Evolutionary conservation across 768 basidiomycete genomes (phyloP).

Genomic region (Cystofilobasidium macerans): DNA sequence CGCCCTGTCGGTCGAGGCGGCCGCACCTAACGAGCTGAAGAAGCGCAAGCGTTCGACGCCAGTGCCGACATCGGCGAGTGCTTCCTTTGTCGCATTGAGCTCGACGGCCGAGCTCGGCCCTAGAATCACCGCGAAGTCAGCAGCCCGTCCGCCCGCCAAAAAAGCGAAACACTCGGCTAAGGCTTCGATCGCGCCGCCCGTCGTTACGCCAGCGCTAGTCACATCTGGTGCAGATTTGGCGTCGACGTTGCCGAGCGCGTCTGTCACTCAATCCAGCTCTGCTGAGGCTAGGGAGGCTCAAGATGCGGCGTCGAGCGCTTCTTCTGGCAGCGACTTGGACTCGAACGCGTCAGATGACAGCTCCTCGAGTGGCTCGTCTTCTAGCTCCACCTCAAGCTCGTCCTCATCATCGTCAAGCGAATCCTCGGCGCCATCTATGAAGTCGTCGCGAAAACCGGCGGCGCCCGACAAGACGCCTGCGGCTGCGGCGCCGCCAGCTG

Average conservation of each 20-base stretch:
- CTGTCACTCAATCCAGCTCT: no score
- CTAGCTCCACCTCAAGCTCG: background rate
- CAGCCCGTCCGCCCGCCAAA: background rate
- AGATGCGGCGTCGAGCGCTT: background rate
- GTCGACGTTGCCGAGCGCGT: no score
- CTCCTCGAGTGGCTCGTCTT: background rate
- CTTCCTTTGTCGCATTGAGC: background rate
- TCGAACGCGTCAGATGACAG: background rate
- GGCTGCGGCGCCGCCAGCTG: background rate
- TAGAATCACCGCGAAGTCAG: no score
- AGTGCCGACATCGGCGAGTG: background rate
- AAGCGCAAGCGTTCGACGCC: background rate
- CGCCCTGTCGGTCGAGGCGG: no score
- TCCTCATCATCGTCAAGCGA: constrained; percentile 5
- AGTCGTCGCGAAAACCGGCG: no score
- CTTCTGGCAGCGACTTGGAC: background rate
- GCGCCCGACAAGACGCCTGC: constrained; percentile 1
- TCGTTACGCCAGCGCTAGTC: background rate
- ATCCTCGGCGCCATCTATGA: constrained; percentile 3
- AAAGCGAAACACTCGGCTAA: constrained; percentile 4
- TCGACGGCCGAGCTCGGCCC: no score
- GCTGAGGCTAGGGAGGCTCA: no score
- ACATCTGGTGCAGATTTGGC: background rate
- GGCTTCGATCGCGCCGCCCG: background rate
- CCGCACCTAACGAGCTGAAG: no score